Evolutionary conservation across 1,139 yeast species (phyloP).

Genomic region (Yamadazyma sp.): DNA sequence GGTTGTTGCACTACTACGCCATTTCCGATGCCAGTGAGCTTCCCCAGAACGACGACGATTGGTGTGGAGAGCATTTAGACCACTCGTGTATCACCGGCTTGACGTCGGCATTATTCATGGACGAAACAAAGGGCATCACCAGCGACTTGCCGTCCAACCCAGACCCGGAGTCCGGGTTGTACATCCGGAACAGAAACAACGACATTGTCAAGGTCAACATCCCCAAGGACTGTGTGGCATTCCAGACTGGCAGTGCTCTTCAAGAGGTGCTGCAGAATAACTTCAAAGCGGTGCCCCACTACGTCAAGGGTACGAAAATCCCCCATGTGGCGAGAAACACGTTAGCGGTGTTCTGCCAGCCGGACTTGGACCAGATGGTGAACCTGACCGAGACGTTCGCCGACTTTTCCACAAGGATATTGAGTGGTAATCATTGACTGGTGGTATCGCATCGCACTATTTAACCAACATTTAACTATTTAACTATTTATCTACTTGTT

Average conservation of each 20-base stretch:
- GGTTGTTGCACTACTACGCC: constrained; percentile 57
- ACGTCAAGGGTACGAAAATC: constrained; percentile 44
- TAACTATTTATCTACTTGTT: background rate
- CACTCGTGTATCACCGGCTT: constrained; percentile 65
- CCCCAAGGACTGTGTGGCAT: constrained; percentile 57
- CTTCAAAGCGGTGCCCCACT: constrained; percentile 64
- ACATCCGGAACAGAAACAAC: constrained; percentile 50
- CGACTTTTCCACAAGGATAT: constrained; percentile 41
- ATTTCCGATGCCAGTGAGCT: constrained; percentile 9
- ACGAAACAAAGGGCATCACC: constrained; percentile 29
- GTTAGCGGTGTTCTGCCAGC: constrained; percentile 66
- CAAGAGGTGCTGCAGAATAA: constrained; percentile 50
- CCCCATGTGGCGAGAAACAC: constrained; percentile 52
- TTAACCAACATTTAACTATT: no score
- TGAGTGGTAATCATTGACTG: constrained; percentile 29
- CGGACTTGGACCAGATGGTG: constrained; percentile 52
- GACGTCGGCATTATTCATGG: constrained; percentile 56
- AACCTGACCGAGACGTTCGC: constrained; percentile 50
- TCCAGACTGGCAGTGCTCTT: constrained; percentile 65
- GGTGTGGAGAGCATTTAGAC: constrained; percentile 71
- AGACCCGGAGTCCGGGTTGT: constrained; percentile 52
- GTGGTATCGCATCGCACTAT: background rate
- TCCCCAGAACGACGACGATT: constrained; percentile 27
- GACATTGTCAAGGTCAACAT: constrained; percentile 51
- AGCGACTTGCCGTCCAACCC: constrained; percentile 32